Percentiles rank a stretch among this genome's conserved stretches.
Evolutionary conservation across 441 rosid genomes (phyloP).

Genomic region (Lepidium campestre): DNA sequence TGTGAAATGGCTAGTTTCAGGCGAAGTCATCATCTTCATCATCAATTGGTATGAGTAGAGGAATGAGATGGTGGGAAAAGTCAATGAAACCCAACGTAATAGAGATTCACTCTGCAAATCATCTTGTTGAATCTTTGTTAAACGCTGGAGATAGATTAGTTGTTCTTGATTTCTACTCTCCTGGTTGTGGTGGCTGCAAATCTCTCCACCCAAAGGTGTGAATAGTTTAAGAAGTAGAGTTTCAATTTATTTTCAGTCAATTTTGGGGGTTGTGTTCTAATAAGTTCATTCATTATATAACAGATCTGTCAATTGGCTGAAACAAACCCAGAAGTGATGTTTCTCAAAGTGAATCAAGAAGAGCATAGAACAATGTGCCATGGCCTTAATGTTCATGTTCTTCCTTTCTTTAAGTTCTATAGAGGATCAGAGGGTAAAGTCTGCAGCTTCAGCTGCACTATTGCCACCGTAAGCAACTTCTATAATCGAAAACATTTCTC

Average conservation of each 20-base stretch:
- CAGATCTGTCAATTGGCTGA: conserved; percentile 79
- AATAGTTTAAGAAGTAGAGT: neutral
- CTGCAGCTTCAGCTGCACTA: conserved; percentile 66
- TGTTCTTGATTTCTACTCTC: conserved; percentile 65
- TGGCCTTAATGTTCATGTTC: conserved; percentile 52
- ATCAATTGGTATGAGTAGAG: conserved; percentile 34
- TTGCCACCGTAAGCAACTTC: conserved; percentile 42
- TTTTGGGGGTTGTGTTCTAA: neutral
- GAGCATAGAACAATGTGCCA: conserved; percentile 54
- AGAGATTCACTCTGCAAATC: conserved; percentile 51
- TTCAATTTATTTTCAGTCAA: neutral
- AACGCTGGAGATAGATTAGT: conserved; percentile 60
- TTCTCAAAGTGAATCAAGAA: conserved; percentile 68
- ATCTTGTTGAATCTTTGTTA: conserved; percentile 48
- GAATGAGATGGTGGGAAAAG: conserved; percentile 79
- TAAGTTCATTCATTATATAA: neutral
- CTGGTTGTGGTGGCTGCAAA: conserved; percentile 83
- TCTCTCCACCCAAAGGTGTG: conserved; percentile 71
- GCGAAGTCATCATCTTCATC: conserved; percentile 21
- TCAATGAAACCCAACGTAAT: conserved; percentile 50
- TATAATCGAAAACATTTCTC: neutral
- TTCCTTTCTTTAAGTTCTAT: conserved; percentile 75
- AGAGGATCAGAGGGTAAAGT: conserved; percentile 59
- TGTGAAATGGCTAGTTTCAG: conserved; percentile 21
- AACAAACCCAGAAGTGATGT: conserved; percentile 44